A percentile compares a stretch with the other conserved stretches of the same genome.
phyloP scores from a whole-genome alignment of 2,329 filamentous ascomycete species.

The Colletotrichum sp. region DNA sequence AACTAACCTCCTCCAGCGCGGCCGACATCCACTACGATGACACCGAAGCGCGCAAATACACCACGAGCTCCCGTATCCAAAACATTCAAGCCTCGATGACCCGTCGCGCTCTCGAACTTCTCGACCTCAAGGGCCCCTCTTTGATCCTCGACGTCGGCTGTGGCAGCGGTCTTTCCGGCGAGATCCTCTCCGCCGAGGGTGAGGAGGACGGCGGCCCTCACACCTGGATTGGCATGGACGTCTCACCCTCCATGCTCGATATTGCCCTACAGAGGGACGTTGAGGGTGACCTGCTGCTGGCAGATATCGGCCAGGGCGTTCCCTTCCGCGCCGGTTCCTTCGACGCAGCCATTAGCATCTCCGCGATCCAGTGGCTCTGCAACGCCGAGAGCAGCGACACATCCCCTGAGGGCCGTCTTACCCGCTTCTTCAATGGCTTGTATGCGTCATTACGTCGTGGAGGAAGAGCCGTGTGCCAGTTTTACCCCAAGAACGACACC shows the following conservation, averaged over 20 bases:
- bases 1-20: conserved; percentile 59
- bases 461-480: conserved; percentile 92
- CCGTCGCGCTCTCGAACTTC: conserved; percentile 87
- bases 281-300: conserved; percentile 91
- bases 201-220: conserved; percentile 82
- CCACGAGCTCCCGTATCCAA: conserved; percentile 92
- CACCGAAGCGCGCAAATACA: conserved; percentile 95
- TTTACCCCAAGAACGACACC: conserved; percentile 94
- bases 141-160: conserved; percentile 97
- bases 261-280: conserved; percentile 90
- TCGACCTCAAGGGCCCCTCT: conserved; percentile 79
- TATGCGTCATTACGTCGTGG: conserved; percentile 86
- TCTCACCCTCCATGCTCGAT: conserved; percentile 95
- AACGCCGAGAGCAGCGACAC: conserved; percentile 92
- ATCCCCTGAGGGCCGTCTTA: conserved; percentile 76
- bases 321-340: conserved; percentile 93
- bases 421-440: conserved; percentile 89
- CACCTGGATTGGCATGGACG: conserved; percentile 97
- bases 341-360: conserved; percentile 94
- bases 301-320: conserved; percentile 94
- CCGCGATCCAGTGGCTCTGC: conserved; percentile 97
- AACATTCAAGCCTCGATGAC: conserved; percentile 97
- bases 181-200: conserved; percentile 80
- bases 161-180: conserved; percentile 91
- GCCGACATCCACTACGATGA: conserved; percentile 99